Percentiles rank a stretch among this genome's conserved stretches.
phyloP scores from a whole-genome alignment of 2,329 filamentous ascomycete species.

The Hypoxylon sp. region DNA sequence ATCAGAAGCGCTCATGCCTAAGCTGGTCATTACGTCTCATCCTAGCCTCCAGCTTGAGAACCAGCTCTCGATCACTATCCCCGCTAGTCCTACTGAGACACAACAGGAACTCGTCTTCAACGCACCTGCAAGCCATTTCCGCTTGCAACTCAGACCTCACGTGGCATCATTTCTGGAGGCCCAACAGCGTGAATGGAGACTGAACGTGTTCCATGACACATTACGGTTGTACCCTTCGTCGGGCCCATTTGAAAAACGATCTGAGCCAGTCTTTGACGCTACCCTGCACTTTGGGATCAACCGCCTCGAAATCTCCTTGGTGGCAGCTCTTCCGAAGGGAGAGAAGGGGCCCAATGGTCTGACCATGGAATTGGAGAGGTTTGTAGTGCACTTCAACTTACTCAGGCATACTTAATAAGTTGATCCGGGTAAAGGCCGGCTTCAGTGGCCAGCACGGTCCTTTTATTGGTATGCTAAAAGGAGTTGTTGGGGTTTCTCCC shows the following conservation, averaged over 20 bases:
- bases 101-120: conserved; percentile 82
- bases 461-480: neutral
- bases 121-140: conserved; percentile 76
- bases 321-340: conserved; percentile 76
- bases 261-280: conserved; percentile 81
- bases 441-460: neutral
- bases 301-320: conserved; percentile 82
- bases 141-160: conserved; percentile 78
- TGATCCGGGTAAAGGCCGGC: neutral
- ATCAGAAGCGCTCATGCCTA: conserved; percentile 53
- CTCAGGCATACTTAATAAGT: conserved; percentile 47
- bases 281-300: conserved; percentile 81
- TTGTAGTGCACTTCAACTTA: conserved; percentile 82
- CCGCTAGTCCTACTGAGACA: conserved; percentile 74
- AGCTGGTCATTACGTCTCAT: conserved; percentile 61
- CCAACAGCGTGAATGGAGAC: conserved; percentile 77
- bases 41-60: conserved; percentile 74
- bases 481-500: conserved; percentile 9
- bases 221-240: conserved; percentile 68
- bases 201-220: conserved; percentile 81
- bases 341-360: conserved; percentile 70
- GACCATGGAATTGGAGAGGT: conserved; percentile 82
- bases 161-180: conserved; percentile 74
- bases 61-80: conserved; percentile 74
- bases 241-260: conserved; percentile 68